Evolutionary conservation across 345 rosid species (phyloP).

Genomic region (Corymbia maculata): DNA sequence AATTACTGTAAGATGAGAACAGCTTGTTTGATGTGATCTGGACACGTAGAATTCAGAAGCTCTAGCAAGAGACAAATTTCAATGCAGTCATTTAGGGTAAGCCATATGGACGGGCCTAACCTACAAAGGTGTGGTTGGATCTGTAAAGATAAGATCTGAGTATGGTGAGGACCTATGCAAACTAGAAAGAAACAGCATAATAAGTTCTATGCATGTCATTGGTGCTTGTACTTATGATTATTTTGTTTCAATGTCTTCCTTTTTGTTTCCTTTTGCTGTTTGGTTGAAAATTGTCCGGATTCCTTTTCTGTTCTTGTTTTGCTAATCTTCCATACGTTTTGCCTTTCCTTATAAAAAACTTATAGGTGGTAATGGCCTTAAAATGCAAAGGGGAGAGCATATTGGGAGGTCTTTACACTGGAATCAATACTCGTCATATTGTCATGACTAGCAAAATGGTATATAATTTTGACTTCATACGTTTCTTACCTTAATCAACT

Average conservation of each 20-base stretch:
- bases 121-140: background rate
- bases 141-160: background rate
- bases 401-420: slow-evolving; percentile 72
- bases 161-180: background rate
- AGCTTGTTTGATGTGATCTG: background rate
- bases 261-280: background rate
- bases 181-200: background rate
- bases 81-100: background rate
- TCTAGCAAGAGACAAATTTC: background rate
- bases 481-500: background rate
- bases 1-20: background rate
- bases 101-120: background rate
- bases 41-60: background rate
- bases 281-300: background rate
- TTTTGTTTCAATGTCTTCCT: background rate
- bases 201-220: background rate
- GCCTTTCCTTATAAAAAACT: background rate
- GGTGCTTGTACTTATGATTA: background rate
- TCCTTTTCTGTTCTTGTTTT: background rate
- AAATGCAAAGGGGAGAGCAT: slow-evolving; percentile 78
- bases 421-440: slow-evolving; percentile 69
- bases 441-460: slow-evolving; percentile 97
- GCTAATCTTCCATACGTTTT: background rate
- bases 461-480: background rate
- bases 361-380: slow-evolving; percentile 84